Base-by-base conservation (phyloP, 352 stramenopile genomes). In the Paralagenidium karlingii region DNA sequence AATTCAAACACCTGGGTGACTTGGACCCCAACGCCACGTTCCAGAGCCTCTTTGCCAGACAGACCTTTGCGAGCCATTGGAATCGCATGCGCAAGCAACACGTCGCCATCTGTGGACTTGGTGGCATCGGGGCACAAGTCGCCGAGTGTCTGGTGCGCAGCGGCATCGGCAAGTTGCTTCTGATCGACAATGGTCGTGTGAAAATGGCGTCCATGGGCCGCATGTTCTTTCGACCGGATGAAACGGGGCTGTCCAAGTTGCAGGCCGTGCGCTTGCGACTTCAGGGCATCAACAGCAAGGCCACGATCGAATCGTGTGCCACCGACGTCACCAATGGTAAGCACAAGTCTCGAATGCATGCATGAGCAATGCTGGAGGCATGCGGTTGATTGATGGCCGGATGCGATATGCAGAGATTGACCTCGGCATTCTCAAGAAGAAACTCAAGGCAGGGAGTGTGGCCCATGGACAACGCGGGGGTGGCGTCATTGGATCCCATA, bases 261-360 rank as follows among this genome's bases (percentile, higher is more conserved):
- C 54, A 71, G 43, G 60, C 60, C 8, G 40, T 68, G 31, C 53
- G 50, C 2, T 39, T 71, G 45, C 45, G 48, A 8, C 51, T 68
- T 5, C 57, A 68, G 28, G 60, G 56, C 42, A 42, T 65, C 26
- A 22, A 8, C 2, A 22, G 26, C 12, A 13, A 40, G 16, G 25
- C 36, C 5, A 16, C 19, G 28, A 34, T 71, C 27, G 57, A 71
- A 19, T 60, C 53, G 24, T 52, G 56, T 31, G 42, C 38, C 13
- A 46, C 47, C 8, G 50, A 71, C 31, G 43, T 60, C 25, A 45
- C 34, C 18, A 62, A 49, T 29, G 45, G n/a, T n/a, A n/a, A n/a
- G n/a, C n/a, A n/a, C n/a, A n/a, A n/a, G n/a, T n/a, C n/a, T n/a
- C n/a, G n/a, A n/a, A n/a, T n/a, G n/a, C n/a, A n/a, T n/a, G n/a